Evolutionary conservation across 805 yeast species (phyloP).

Genomic region (Cephaloascus fragrans): DNA sequence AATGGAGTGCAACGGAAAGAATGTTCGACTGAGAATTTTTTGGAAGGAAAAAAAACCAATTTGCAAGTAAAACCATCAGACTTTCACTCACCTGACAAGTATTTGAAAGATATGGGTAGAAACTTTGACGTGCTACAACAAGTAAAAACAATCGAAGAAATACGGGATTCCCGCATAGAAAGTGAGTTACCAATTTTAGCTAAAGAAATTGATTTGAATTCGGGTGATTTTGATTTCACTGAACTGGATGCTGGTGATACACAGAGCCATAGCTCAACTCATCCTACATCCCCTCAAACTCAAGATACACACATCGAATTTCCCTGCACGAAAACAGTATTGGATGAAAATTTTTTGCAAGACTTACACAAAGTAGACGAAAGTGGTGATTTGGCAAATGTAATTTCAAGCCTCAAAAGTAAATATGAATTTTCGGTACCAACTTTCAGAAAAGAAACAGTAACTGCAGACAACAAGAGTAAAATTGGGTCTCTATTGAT

Average conservation of each 20-base stretch:
- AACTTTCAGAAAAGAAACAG: not conserved
- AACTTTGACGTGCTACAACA: too few relatives aligned
- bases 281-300: not conserved
- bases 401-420: too few relatives aligned
- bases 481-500: not conserved
- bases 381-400: not conserved
- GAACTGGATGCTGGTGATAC: conserved; percentile 13
- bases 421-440: not conserved
- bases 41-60: too few relatives aligned
- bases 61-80: too few relatives aligned
- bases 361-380: not conserved
- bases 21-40: too few relatives aligned
- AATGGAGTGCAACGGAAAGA: too few relatives aligned
- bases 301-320: not conserved
- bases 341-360: not conserved
- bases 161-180: too few relatives aligned
- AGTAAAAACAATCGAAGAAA: too few relatives aligned
- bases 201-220: conserved; percentile 5
- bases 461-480: not conserved
- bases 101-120: too few relatives aligned
- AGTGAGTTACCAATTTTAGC: too few relatives aligned
- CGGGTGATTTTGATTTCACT: conserved; percentile 17
- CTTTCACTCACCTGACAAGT: too few relatives aligned
- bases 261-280: not conserved
- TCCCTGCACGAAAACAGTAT: not conserved